Evolutionary conservation across 768 basidiomycete species (phyloP).

Genomic region (Suillus subluteus): DNA sequence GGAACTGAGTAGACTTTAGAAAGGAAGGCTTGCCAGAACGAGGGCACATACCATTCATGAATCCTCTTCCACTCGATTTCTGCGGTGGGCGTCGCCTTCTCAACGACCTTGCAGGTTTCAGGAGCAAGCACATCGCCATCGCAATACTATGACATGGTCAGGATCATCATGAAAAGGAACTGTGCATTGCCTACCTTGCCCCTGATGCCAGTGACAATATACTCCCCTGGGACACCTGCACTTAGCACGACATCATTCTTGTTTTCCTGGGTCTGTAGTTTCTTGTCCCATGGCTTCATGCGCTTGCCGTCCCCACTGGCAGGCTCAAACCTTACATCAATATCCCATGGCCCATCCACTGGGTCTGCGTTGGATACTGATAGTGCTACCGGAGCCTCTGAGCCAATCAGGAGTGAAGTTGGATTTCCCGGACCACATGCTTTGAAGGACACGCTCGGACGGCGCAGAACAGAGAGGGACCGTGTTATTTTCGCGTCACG

Average conservation of each 20-base stretch:
- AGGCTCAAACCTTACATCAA: slow-evolving; percentile 67
- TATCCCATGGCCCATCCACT: slow-evolving; percentile 71
- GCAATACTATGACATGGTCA: slow-evolving; percentile 57
- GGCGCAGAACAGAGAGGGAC: slow-evolving; percentile 69
- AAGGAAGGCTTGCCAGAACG: slow-evolving; percentile 11
- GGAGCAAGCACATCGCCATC: slow-evolving; percentile 84
- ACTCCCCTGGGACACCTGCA: slow-evolving; percentile 74
- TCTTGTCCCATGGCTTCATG: slow-evolving; percentile 66
- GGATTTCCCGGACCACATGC: slow-evolving; percentile 74
- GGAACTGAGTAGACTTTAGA: slow-evolving; percentile 51
- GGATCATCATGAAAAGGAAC: slow-evolving; percentile 4
- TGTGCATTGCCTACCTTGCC: slow-evolving; percentile 55
- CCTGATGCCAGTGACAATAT: slow-evolving; percentile 67
- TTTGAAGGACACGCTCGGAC: slow-evolving; percentile 73
- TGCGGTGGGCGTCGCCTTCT: slow-evolving; percentile 76
- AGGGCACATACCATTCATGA: slow-evolving; percentile 73
- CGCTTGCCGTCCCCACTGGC: slow-evolving; percentile 42
- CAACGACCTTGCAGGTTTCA: slow-evolving; percentile 75
- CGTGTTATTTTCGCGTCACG: slow-evolving; percentile 53
- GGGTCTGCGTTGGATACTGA: slow-evolving; percentile 55
- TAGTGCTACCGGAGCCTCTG: slow-evolving; percentile 60
- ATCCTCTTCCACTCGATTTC: slow-evolving; percentile 89
- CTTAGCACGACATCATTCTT: slow-evolving; percentile 49
- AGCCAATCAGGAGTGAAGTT: slow-evolving; percentile 70
- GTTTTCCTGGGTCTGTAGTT: slow-evolving; percentile 51